These are phyloP conservation scores for Boletus smithii DNA, from an alignment of 1,284 basidiomycete genomes.

Conservation along the genomic window DNA sequence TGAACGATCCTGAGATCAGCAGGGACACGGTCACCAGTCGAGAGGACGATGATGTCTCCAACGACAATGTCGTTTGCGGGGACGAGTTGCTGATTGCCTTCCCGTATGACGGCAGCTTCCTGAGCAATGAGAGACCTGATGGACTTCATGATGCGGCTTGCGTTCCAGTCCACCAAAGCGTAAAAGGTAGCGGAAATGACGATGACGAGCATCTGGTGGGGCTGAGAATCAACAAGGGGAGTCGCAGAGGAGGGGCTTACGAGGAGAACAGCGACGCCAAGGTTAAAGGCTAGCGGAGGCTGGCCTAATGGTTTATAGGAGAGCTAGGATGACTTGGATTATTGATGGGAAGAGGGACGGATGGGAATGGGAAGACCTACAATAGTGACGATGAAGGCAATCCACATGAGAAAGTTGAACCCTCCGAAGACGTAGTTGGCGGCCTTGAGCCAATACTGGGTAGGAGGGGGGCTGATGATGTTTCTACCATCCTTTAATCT, in stretches of 20 bases:
- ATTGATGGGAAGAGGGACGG: constrained; percentile 8
- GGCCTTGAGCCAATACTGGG: constrained; percentile 45
- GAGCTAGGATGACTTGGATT: constrained; percentile 29
- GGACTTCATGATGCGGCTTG: constrained; percentile 36
- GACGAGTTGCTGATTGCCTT: constrained; percentile 58
- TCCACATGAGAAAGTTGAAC: constrained; percentile 53
- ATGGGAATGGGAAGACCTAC: constrained; percentile 28
- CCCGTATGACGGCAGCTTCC: constrained; percentile 45
- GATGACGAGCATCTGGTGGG: constrained; percentile 49
- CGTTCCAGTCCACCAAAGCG: constrained; percentile 42
- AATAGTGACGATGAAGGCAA: constrained; percentile 46
- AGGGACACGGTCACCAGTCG: constrained; percentile 75
- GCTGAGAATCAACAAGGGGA: background rate
- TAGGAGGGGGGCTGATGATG: constrained; percentile 46
- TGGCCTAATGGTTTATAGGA: constrained; percentile 47
- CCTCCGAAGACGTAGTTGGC: constrained; percentile 53
- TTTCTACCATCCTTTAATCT: constrained; percentile 46
- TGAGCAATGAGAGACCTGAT: constrained; percentile 40
- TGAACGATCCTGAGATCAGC: constrained; percentile 76
- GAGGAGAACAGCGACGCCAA: constrained; percentile 74
- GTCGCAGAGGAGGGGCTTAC: constrained; percentile 52
- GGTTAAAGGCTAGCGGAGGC: constrained; percentile 47
- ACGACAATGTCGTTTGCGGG: constrained; percentile 79
- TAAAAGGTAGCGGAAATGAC: constrained; percentile 53
- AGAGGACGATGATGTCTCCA: constrained; percentile 77